phyloP scores from a whole-genome alignment of 208 protist species.

The Trypanosoma theileri region DNA sequence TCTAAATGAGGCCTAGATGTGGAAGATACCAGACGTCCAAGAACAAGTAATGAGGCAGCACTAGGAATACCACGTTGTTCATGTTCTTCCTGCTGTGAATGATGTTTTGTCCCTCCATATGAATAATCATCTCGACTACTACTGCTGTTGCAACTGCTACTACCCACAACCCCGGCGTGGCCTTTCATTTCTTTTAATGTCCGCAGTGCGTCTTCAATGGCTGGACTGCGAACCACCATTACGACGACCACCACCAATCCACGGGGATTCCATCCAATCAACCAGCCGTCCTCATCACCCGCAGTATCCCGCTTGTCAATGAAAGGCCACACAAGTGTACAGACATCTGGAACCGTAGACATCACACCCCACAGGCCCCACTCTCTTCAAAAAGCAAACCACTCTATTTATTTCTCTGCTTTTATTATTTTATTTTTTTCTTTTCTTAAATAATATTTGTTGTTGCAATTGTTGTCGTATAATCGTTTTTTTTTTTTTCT shows the following conservation, averaged over 20 bases:
- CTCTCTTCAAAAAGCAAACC: too few species aligned
- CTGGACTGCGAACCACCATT: slow-evolving; percentile 43
- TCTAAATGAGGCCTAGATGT: background rate
- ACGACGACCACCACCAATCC: slow-evolving; percentile 71
- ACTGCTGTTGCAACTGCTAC: background rate
- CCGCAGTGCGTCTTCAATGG: slow-evolving; percentile 36
- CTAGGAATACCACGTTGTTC: background rate
- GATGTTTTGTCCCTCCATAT: too few species aligned
- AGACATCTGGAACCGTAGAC: slow-evolving; percentile 47
- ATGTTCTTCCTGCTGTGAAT: too few species aligned
- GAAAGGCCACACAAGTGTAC: slow-evolving; percentile 77
- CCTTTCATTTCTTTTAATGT: slow-evolving; percentile 41
- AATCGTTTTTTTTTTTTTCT: too few species aligned
- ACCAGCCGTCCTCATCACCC: slow-evolving; percentile 37
- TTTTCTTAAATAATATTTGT: too few species aligned
- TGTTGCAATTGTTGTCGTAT: too few species aligned
- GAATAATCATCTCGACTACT: background rate
- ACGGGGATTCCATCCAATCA: slow-evolving; percentile 83
- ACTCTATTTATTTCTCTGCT: too few species aligned
- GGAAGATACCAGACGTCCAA: slow-evolving; percentile 40
- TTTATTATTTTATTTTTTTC: too few species aligned
- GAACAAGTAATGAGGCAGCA: slow-evolving; percentile 41
- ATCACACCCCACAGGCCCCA: slow-evolving; percentile 5
- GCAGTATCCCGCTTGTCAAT: slow-evolving; percentile 1
- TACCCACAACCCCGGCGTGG: background rate